These are phyloP conservation scores for Biscogniauxia sp. DNA, from an alignment of 2,329 filamentous ascomycete species.

Conservation along the genomic window DNA sequence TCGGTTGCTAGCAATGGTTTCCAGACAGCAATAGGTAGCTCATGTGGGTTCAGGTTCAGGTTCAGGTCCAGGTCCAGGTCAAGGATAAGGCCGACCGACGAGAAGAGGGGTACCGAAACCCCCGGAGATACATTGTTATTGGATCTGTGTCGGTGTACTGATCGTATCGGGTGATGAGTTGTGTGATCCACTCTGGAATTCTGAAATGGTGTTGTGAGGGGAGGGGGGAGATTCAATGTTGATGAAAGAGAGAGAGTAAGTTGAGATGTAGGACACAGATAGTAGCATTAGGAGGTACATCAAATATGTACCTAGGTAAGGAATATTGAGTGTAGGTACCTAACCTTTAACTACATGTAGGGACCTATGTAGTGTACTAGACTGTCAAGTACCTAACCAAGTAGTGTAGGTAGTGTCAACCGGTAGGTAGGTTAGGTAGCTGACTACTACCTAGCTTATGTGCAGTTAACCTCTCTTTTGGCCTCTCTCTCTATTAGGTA, in stretches of 20 bases:
- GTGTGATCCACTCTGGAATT: neutral
- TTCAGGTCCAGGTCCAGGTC: neutral
- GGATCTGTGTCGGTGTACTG: neutral
- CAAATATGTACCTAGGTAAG: neutral
- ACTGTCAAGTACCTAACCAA: too few relatives aligned
- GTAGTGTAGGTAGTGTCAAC: too few relatives aligned
- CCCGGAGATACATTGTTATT: neutral
- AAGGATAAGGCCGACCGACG: neutral
- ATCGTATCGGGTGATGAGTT: neutral
- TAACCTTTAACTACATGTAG: too few relatives aligned
- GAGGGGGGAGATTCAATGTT: too few relatives aligned
- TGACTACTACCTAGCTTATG: too few relatives aligned
- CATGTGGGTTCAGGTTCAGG: conserved; percentile 1
- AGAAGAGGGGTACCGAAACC: neutral
- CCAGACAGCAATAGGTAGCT: conserved; percentile 4
- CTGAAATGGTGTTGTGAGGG: neutral
- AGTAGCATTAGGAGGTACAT: neutral
- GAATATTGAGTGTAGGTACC: too few relatives aligned
- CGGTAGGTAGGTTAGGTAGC: too few relatives aligned
- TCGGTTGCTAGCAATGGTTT: neutral
- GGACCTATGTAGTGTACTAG: too few relatives aligned
- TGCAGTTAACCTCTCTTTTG: neutral
- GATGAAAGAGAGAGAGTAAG: neutral
- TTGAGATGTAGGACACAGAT: neutral
- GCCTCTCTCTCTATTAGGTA: neutral